Evolutionary conservation across 1,284 basidiomycete species (phyloP), one percentile per base, ranked within the genome.

Genomic region (Puccinia horiana): DNA sequence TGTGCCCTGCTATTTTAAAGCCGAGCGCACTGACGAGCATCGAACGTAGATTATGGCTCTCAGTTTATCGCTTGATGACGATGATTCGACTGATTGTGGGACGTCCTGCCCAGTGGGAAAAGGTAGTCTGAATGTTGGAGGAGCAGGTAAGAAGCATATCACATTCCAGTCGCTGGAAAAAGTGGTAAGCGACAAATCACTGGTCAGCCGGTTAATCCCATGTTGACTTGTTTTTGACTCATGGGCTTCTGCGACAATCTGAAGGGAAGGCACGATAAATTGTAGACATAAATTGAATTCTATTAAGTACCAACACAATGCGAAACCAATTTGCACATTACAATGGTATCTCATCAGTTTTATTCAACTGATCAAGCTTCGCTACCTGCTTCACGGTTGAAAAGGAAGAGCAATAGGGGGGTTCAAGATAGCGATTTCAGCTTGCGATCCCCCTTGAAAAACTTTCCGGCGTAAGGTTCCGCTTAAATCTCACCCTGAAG

Each of bases 41-140:
- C n/a, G 5, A 42, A 32, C 61, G 56, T 26, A 75, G 73, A 75
- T 75, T 8, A 58, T 75, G 40, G 73, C 73, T n/a, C 58, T 75
- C 52, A 75, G 73, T 42, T 52, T 54, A 29, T 16, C 52, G 35
- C 73, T 75, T 42, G 73, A 75, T 26, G 73, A 56, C 29, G 70
- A 70, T 44, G 37, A 47, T 9, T 37, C 23, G 32, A 8, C 12
- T 69, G 40, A 37, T 42, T 47, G 40, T n/a, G 42, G n/a, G 42
- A 26, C 35, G 16, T 37, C 37, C 42, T 42, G 65, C n/a, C 42
- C 65, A n/a, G 35, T 61, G 58, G 29, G 32, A 35, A 61, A 26
- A 29, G 29, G n/a, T 61, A 29, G 29, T 61, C 32, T 32, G 6
- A 29, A 61, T 61, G 58, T 2, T 26, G n/a, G 6, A 32, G 29